phyloP scores from a whole-genome alignment of 208 protist genomes.

The Leptomonas seymouri region DNA sequence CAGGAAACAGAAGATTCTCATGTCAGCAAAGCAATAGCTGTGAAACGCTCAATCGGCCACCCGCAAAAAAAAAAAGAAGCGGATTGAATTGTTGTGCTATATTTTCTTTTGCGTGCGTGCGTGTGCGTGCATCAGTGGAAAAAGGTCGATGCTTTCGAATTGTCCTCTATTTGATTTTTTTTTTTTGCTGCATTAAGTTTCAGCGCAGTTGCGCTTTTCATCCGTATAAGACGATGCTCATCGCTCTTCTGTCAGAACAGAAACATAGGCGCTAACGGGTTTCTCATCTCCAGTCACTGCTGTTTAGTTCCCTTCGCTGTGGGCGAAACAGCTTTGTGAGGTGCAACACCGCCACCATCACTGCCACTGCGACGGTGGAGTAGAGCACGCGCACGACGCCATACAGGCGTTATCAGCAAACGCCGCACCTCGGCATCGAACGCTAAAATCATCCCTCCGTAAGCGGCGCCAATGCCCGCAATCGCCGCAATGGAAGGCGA shows the following conservation, averaged over 20 bases:
- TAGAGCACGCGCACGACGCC: background rate
- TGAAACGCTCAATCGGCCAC: too few species aligned
- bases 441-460: constrained; percentile 30
- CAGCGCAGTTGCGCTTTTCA: too few species aligned
- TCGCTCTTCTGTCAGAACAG: too few species aligned
- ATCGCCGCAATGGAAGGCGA: constrained; percentile 13
- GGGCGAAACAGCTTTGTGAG: background rate
- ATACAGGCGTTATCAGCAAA: constrained; percentile 20
- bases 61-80: background rate
- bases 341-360: too few species aligned
- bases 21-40: too few species aligned
- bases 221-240: too few species aligned
- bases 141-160: constrained; percentile 7
- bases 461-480: constrained; percentile 15
- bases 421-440: constrained; percentile 40
- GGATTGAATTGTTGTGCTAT: background rate
- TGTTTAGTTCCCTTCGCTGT: background rate
- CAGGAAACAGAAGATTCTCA: too few species aligned
- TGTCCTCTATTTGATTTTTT: too few species aligned
- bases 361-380: background rate
- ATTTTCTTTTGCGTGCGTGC: too few species aligned
- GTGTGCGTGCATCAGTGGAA: background rate
- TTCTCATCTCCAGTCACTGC: background rate
- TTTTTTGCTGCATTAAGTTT: constrained; percentile 3
- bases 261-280: background rate